A percentile compares a stretch with the other conserved stretches of the same genome.
Evolutionary conservation across 2,329 filamentous ascomycete species (phyloP).

Genomic region (Calonectria naviculata): DNA sequence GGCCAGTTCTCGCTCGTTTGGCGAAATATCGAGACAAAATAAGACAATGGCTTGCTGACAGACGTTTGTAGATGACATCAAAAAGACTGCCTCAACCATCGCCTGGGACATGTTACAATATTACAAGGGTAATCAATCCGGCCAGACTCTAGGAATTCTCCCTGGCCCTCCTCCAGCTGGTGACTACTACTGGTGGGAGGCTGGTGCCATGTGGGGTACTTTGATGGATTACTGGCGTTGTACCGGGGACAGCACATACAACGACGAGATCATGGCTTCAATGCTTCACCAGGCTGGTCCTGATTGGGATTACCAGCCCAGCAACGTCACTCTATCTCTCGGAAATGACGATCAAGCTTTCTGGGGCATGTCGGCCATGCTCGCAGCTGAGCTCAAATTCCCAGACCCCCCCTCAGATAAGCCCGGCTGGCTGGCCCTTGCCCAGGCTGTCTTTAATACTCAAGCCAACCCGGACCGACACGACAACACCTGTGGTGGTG

Average conservation of each 20-base stretch:
- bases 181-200: slow-evolving; percentile 76
- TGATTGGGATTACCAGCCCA: slow-evolving; percentile 66
- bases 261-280: slow-evolving; percentile 61
- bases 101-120: slow-evolving; percentile 59
- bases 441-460: slow-evolving; percentile 72
- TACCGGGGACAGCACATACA: slow-evolving; percentile 70
- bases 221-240: slow-evolving; percentile 74
- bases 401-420: slow-evolving; percentile 62
- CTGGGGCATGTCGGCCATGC: slow-evolving; percentile 74
- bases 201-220: slow-evolving; percentile 70
- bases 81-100: slow-evolving; percentile 49
- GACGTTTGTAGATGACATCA: slow-evolving; percentile 48
- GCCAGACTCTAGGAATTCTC: slow-evolving; percentile 58
- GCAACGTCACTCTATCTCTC: slow-evolving; percentile 61
- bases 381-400: slow-evolving; percentile 68
- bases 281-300: slow-evolving; percentile 65
- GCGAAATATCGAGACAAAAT: neutral
- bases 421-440: slow-evolving; percentile 67
- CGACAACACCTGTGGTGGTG: slow-evolving; percentile 64
- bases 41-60: slow-evolving; percentile 27
- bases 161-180: slow-evolving; percentile 58
- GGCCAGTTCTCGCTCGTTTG: neutral
- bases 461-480: slow-evolving; percentile 68
- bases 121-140: slow-evolving; percentile 58
- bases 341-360: slow-evolving; percentile 76